Evolutionary conservation across 805 yeast species (phyloP), one percentile per base, ranked within the genome.

Genomic region (Wickerhamomyces subpelliculosus): DNA sequence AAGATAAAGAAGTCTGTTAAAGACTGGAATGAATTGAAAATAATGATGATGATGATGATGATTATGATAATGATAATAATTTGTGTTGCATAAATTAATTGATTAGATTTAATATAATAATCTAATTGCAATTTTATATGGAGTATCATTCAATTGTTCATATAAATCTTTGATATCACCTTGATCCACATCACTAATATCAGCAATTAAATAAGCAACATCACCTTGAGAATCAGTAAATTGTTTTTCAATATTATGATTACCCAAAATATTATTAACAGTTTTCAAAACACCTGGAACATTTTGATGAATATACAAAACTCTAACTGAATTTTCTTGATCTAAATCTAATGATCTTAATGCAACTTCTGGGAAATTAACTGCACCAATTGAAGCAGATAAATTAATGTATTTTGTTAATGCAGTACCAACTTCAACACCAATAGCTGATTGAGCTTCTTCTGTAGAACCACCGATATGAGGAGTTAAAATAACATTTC

Each of bases 401-500:
- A 90, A 97, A 67, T 89, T 90, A 62, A 93, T 84, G 70, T 88
- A 93, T 60, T 85, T 86, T 48, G 89, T 72, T 55, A 93, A 73
- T 28, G 95, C 80, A 33, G 83, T 72, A 43, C 82, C 86, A 44
- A 93, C 98, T 70, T 93, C 98, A 44, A 90, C 71, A 68, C 98
- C 98, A 58, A 93, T 93, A 29, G 97, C 95, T 40, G 85, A 75
- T 73, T 93, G 98, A 27, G 98, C 98, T 72, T 93, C 98, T 66
- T 90, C 97, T 34, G 98, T 93, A 36, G 97, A 88, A 50, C 98
- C 98, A 67, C 98, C 98, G 52, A 93, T 93, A 61, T 93, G 98
- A 25, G 98, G 98, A 39, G 97, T 82, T 56, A 93, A 73, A 48
- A 93, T 88, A 45, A 90, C 78, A 66, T 93, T 93, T 67, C 89